Base-by-base conservation (phyloP, 345 rosid genomes). In the Nasturtium officinale region DNA sequence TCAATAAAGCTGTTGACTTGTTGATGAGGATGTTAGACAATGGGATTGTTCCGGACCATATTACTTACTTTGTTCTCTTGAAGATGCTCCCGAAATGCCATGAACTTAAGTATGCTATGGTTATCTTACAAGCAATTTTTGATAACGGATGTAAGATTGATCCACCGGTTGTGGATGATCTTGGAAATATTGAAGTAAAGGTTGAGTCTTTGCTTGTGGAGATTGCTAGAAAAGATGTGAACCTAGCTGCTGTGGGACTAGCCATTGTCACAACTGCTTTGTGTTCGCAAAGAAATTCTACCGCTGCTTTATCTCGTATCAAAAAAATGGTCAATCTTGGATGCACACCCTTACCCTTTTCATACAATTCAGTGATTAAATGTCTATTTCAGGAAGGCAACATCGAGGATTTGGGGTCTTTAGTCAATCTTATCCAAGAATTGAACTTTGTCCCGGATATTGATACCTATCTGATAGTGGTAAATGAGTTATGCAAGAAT, bases 11-110 rank as follows among this genome's bases (percentile, higher is more conserved):
- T 50, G 76, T 70, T 61, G 83, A 81, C 55, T 60, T 85, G 75
- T 82, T 62, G 73, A 79, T 68, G 74, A 77, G 51, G 23, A 84
- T 87, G 90, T 74, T 83, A 77, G 81, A 71, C 17, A 61, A 58
- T 1, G 82, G 86, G 47, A 79, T 88, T 71, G 80, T 82, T 42
- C 96, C 92, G 1, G 96, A 90, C 63, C 88, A 83, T 70, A 38
- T 90, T 38, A 63, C 86, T 37, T 87, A 81, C 73, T 83, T 85
- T 79, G 70, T 77, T 29, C 82, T 84, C 54, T 77, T 82, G 78
- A 88, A 81, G 84, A 85, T 79, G 83, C 79, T 65, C 8, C 87
- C 75, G 0, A 81, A 56, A 59, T 88, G 85, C 74, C 55, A 65
- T 18, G 89, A 84, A 75, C 87, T 88, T 79, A 79, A 58, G 55